Percentiles rank a stretch among this genome's conserved stretches.
These are phyloP conservation scores for Tylopilus felleus DNA, from an alignment of 768 basidiomycete genomes.

Conservation along the genomic window DNA sequence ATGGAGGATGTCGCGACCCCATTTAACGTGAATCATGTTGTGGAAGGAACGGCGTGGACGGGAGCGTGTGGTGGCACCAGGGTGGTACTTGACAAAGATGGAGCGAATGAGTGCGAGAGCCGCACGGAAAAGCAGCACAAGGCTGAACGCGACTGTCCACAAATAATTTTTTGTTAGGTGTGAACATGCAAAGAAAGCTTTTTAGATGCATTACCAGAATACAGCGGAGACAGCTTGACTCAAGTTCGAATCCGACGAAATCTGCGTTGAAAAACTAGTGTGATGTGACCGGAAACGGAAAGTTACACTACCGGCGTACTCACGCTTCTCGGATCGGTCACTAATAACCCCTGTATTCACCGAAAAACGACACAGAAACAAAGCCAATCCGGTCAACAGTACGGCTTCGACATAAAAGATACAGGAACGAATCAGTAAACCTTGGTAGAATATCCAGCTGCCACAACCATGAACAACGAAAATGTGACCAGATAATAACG, in stretches of 20 bases:
- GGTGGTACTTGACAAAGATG: conserved; percentile 1
- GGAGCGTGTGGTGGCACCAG: not conserved
- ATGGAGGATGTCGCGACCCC: conserved; percentile 48
- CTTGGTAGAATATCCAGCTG: conserved; percentile 6
- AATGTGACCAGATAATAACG: conserved; percentile 4
- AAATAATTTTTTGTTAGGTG: conserved; percentile 2
- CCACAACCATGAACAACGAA: conserved; percentile 2
- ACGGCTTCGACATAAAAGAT: conserved; percentile 3
- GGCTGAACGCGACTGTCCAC: conserved; percentile 30
- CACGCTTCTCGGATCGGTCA: not conserved
- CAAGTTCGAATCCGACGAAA: not conserved
- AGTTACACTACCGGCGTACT: not conserved
- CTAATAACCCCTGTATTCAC: not conserved
- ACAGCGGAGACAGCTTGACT: conserved; percentile 30
- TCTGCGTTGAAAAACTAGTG: not conserved
- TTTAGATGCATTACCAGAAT: conserved; percentile 18
- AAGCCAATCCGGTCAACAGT: not conserved
- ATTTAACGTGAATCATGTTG: conserved; percentile 46
- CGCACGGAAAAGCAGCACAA: conserved; percentile 33
- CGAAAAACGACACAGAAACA: too few species aligned
- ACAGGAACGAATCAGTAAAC: conserved; percentile 8
- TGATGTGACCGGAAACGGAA: conserved; percentile 8
- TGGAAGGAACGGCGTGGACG: conserved; percentile 12
- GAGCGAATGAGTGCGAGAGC: conserved; percentile 17
- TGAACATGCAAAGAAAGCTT: not conserved